phyloP scores from a whole-genome alignment of 1,284 basidiomycete genomes.

The Rhodotorula sp. region DNA sequence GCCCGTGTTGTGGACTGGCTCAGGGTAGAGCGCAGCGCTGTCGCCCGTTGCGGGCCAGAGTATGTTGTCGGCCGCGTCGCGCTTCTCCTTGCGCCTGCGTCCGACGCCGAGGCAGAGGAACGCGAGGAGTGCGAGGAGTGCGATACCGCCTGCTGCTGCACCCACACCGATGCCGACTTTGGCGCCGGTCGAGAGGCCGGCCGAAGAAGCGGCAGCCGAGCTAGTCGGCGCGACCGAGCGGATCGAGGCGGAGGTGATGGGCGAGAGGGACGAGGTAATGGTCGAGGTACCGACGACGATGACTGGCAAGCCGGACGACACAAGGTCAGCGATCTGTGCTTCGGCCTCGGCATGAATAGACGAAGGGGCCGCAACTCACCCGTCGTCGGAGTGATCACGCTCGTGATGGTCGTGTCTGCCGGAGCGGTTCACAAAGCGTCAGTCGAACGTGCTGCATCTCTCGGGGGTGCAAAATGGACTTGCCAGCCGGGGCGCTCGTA shows the following conservation, averaged over 20 bases:
- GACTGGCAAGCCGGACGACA: constrained; percentile 4
- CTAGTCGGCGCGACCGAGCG: constrained; percentile 15
- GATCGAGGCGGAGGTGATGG: constrained; percentile 13
- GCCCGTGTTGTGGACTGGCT: constrained; percentile 40
- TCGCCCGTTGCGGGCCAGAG: constrained; percentile 42
- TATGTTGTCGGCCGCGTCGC: constrained; percentile 37
- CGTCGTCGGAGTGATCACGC: constrained; percentile 35
- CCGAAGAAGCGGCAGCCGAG: not conserved
- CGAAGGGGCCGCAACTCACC: constrained; percentile 6
- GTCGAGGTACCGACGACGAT: constrained; percentile 37
- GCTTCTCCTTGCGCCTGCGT: constrained; percentile 22
- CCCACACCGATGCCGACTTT: constrained; percentile 36
- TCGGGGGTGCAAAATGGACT: not conserved
- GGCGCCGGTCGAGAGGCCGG: constrained; percentile 37
- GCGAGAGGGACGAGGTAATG: constrained; percentile 27
- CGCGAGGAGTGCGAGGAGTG: constrained; percentile 23
- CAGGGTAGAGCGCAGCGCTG: constrained; percentile 43
- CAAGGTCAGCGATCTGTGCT: not conserved
- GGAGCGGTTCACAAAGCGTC: not conserved
- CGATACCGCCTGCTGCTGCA: constrained; percentile 27
- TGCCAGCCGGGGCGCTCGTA: not conserved
- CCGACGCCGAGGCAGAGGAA: constrained; percentile 28
- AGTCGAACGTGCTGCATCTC: not conserved
- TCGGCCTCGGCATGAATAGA: not conserved
- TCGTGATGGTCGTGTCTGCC: constrained; percentile 27